A percentile compares a stretch with the other conserved stretches of the same genome.
phyloP scores from a whole-genome alignment of 768 basidiomycete species.

The Amanita molliuscula region DNA sequence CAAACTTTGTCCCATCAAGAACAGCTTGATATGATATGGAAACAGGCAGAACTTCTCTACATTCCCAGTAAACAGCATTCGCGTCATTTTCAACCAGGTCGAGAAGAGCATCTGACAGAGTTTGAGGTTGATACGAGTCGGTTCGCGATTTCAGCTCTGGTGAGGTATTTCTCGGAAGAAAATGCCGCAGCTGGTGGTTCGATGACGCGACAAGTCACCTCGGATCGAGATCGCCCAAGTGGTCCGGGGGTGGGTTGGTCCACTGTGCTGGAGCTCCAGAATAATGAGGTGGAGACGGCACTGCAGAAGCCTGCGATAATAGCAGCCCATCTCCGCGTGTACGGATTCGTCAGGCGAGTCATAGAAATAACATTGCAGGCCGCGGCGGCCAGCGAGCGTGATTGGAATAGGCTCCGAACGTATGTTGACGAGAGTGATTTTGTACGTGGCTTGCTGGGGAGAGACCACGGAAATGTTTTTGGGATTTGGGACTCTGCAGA shows the following conservation, averaged over 20 bases:
- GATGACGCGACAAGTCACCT: constrained; percentile 7
- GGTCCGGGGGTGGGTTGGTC: constrained; percentile 28
- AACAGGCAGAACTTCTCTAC: constrained; percentile 2
- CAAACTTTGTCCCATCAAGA: constrained; percentile 1
- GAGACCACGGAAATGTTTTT: constrained; percentile 59
- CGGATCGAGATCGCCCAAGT: background rate
- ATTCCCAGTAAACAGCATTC: background rate
- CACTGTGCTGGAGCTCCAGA: constrained; percentile 43
- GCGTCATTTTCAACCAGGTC: background rate
- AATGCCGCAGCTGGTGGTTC: constrained; percentile 10
- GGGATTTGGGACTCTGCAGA: constrained; percentile 53
- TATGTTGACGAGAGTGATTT: constrained; percentile 30
- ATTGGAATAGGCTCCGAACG: constrained; percentile 10
- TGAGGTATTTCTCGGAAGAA: constrained; percentile 32
- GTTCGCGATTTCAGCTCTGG: constrained; percentile 40
- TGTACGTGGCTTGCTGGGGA: constrained; percentile 42
- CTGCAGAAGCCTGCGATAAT: constrained; percentile 39
- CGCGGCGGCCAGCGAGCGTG: background rate
- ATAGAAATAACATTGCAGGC: constrained; percentile 11
- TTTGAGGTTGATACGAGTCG: constrained; percentile 50
- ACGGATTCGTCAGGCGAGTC: constrained; percentile 36
- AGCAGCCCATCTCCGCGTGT: constrained; percentile 41
- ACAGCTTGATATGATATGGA: constrained; percentile 5
- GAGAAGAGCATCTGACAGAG: constrained; percentile 28
- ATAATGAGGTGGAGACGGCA: constrained; percentile 42